Percentiles rank a stretch among this genome's conserved stretches.
phyloP scores from a whole-genome alignment of 2,329 filamentous ascomycete genomes.

The Fulvia fulva region DNA sequence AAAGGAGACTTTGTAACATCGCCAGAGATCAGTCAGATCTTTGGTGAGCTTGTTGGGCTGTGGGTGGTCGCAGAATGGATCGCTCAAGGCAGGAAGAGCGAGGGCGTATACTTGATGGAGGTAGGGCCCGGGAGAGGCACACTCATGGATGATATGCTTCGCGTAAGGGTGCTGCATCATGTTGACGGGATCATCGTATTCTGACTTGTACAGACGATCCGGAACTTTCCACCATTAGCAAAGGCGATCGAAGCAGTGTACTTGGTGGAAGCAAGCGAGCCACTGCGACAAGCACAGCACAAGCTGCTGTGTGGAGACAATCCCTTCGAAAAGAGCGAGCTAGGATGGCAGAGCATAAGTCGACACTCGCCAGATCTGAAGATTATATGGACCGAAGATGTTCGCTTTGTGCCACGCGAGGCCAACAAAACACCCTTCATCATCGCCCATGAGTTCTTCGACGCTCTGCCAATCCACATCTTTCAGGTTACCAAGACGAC shows the following conservation, averaged over 20 bases:
- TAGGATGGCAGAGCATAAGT: conserved; percentile 69
- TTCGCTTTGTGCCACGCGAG: conserved; percentile 69
- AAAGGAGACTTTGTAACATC: conserved; percentile 96
- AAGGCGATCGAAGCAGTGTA: conserved; percentile 81
- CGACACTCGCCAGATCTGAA: conserved; percentile 66
- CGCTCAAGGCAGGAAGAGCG: conserved; percentile 70
- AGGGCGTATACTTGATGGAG: conserved; percentile 84
- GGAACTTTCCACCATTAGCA: conserved; percentile 74
- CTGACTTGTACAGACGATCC: conserved; percentile 61
- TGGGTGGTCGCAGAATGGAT: conserved; percentile 98
- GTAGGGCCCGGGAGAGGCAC: conserved; percentile 92
- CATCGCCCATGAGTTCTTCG: conserved; percentile 96
- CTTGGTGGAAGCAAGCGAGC: conserved; percentile 86
- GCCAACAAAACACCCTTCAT: conserved; percentile 79
- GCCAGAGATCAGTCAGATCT: conserved; percentile 94
- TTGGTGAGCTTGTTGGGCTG: conserved; percentile 88
- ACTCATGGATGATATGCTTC: conserved; percentile 91
- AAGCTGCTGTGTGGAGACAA: conserved; percentile 74
- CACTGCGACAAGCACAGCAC: conserved; percentile 73
- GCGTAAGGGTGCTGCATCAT: conserved; percentile 53
- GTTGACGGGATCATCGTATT: conserved; percentile 6
- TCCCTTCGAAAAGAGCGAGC: conserved; percentile 64
- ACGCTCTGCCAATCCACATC: conserved; percentile 91
- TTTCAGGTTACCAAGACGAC: conserved; percentile 67
- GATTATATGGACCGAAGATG: conserved; percentile 88